Evolutionary conservation across 2,329 filamentous ascomycete species (phyloP).

Genomic region (Aaosphaeria pasadenensis): DNA sequence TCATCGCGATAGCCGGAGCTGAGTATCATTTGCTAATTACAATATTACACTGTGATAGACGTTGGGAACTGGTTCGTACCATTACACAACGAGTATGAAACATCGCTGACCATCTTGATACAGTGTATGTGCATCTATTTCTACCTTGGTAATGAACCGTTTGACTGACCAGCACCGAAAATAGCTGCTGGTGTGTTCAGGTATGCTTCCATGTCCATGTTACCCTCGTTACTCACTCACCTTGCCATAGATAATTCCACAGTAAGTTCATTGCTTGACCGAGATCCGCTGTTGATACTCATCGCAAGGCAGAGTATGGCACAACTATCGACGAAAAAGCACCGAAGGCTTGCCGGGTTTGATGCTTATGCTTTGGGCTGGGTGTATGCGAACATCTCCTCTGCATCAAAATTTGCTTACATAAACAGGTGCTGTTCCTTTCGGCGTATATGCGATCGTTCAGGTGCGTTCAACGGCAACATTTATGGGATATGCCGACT

Average conservation of each 20-base stretch:
- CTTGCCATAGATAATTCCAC: slow-evolving; percentile 27
- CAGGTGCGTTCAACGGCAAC: slow-evolving; percentile 33
- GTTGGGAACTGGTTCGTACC: slow-evolving; percentile 34
- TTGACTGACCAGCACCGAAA: slow-evolving; percentile 12
- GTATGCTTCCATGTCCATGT: slow-evolving; percentile 14
- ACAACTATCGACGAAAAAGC: slow-evolving; percentile 59
- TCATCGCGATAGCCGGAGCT: no score
- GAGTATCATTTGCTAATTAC: no score
- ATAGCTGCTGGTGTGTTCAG: slow-evolving; percentile 43
- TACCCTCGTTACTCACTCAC: slow-evolving; percentile 3
- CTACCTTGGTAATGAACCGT: neutral
- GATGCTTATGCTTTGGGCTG: slow-evolving; percentile 65
- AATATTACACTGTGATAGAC: slow-evolving; percentile 19
- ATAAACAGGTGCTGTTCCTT: slow-evolving; percentile 41
- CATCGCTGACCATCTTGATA: slow-evolving; percentile 3
- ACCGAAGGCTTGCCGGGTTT: slow-evolving; percentile 58
- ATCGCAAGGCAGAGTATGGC: slow-evolving; percentile 49
- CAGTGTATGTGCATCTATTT: slow-evolving; percentile 12
- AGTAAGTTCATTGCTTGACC: slow-evolving; percentile 35
- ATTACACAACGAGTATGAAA: neutral
- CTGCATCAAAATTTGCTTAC: neutral
- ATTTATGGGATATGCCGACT: neutral
- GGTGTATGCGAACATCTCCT: slow-evolving; percentile 40
- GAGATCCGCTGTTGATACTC: slow-evolving; percentile 6
- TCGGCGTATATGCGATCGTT: slow-evolving; percentile 52